Percentiles rank a stretch among this genome's conserved stretches.
These are phyloP conservation scores for Phaeosphaeria sp. DNA, from an alignment of 2,329 filamentous ascomycete species.

Conservation along the genomic window DNA sequence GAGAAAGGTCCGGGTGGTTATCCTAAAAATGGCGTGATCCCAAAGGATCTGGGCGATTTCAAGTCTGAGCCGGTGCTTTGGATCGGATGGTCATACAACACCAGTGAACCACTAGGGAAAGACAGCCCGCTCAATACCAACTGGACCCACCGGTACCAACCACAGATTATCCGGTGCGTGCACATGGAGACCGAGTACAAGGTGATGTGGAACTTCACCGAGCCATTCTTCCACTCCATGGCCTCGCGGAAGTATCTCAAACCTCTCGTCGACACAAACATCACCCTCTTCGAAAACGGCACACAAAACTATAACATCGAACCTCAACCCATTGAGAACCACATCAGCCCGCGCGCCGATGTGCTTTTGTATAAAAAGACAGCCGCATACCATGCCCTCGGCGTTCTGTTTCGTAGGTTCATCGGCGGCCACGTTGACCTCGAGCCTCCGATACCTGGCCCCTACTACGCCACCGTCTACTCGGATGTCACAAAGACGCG, in stretches of 20 bases:
- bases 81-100: slow-evolving; percentile 43
- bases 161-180: slow-evolving; percentile 39
- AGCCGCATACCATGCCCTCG: slow-evolving; percentile 44
- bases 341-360: slow-evolving; percentile 31
- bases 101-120: slow-evolving; percentile 21
- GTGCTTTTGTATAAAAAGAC: slow-evolving; percentile 39
- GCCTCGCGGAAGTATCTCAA: slow-evolving; percentile 27
- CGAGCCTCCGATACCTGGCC: slow-evolving; percentile 33
- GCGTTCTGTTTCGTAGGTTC: slow-evolving; percentile 38
- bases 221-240: slow-evolving; percentile 33
- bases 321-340: slow-evolving; percentile 30
- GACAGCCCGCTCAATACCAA: slow-evolving; percentile 28
- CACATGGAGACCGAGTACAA: slow-evolving; percentile 46
- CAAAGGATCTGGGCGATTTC: slow-evolving; percentile 36
- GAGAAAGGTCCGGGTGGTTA: slow-evolving; percentile 39
- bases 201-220: slow-evolving; percentile 38
- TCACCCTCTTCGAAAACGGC: slow-evolving; percentile 42
- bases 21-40: slow-evolving; percentile 18
- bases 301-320: slow-evolving; percentile 43
- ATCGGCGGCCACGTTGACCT: slow-evolving; percentile 40
- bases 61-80: slow-evolving; percentile 44
- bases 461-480: slow-evolving; percentile 31
- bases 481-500: slow-evolving; percentile 52
- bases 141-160: slow-evolving; percentile 40
- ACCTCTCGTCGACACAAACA: slow-evolving; percentile 41